phyloP scores from a whole-genome alignment of 805 yeast genomes.

The Myxozyma neglecta region DNA sequence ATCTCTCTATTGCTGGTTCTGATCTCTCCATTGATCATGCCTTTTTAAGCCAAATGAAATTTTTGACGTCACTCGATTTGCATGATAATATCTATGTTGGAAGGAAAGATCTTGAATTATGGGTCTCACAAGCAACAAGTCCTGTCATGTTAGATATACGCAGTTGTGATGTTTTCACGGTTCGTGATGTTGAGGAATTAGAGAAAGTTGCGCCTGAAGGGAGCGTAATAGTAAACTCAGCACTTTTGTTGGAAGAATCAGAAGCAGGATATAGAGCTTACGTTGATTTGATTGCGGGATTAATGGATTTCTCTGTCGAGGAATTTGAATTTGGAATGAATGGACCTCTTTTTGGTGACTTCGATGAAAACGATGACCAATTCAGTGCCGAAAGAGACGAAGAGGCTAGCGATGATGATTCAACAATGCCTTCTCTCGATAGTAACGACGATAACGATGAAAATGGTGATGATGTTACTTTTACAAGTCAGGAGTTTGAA shows the following conservation, averaged over 20 bases:
- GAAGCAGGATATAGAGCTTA: slow-evolving; percentile 4
- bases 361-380: neutral
- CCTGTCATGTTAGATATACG: slow-evolving; percentile 2
- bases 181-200: neutral
- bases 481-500: neutral
- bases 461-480: neutral
- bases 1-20: slow-evolving; percentile 14
- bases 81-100: neutral
- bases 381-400: too few species aligned
- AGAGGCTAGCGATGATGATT: neutral
- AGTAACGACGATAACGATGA: too few species aligned
- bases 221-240: neutral
- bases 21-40: neutral
- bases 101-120: neutral
- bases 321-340: neutral
- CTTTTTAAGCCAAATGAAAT: neutral
- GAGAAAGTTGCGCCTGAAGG: neutral
- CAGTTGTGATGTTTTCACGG: slow-evolving; percentile 1
- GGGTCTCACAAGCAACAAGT: neutral
- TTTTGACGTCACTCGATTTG: neutral
- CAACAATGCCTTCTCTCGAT: neutral
- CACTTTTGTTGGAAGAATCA: neutral
- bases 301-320: neutral
- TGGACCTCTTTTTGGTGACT: neutral
- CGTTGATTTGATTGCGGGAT: neutral